phyloP scores from a whole-genome alignment of 2,329 filamentous ascomycete genomes.

The Fusarium denticulatum region DNA sequence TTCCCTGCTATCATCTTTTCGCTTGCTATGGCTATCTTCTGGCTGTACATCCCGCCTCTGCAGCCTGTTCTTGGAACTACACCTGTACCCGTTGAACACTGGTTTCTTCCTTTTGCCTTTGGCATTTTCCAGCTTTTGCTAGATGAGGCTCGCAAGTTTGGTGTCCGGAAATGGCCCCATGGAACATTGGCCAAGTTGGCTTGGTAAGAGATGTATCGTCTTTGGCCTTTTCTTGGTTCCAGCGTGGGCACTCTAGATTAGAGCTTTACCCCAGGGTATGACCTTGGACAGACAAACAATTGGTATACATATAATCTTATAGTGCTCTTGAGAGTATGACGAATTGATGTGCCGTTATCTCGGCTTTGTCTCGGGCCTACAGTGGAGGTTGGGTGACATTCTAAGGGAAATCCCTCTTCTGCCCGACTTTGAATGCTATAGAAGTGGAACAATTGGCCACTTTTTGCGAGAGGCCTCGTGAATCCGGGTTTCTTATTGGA shows the following conservation, averaged over 20 bases:
- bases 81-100: conserved; percentile 75
- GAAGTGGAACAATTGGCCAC: not conserved
- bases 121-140: conserved; percentile 51
- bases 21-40: conserved; percentile 74
- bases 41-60: conserved; percentile 73
- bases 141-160: conserved; percentile 3
- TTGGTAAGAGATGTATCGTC: not conserved
- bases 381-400: no score
- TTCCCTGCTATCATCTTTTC: conserved; percentile 77
- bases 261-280: accelerated
- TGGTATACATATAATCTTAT: not conserved
- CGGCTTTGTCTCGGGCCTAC: not conserved
- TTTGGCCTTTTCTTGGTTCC: not conserved
- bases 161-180: not conserved
- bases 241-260: not conserved
- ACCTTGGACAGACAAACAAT: accelerated
- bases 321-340: accelerated
- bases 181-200: not conserved
- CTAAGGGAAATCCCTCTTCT: not conserved
- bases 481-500: accelerated
- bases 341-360: not conserved
- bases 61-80: conserved; percentile 70
- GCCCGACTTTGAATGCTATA: no score
- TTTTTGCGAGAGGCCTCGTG: no score
- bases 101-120: conserved; percentile 80